phyloP scores from a whole-genome alignment of 2,329 filamentous ascomycete genomes.

The Colletotrichum scovillei region DNA sequence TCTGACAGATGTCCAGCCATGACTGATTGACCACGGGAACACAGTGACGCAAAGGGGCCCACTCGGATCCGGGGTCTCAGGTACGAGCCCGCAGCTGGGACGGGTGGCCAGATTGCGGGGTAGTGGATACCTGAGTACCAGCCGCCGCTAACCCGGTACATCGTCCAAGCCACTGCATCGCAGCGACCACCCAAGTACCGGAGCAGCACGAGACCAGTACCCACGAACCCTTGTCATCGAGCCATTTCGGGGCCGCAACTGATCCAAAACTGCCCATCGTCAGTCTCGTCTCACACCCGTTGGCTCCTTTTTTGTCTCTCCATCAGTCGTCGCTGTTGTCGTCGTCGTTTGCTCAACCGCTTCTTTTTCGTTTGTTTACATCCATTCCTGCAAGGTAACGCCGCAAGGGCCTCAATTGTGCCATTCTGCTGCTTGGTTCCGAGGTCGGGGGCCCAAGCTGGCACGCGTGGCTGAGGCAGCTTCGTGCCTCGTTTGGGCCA shows the following conservation, averaged over 20 bases:
- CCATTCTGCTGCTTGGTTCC: slow-evolving; percentile 9
- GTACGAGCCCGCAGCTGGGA: slow-evolving; percentile 31
- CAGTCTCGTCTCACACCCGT: slow-evolving; percentile 26
- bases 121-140: slow-evolving; percentile 36
- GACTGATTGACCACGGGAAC: slow-evolving; percentile 21
- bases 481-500: slow-evolving; percentile 3
- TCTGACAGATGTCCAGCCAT: neutral
- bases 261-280: slow-evolving; percentile 32
- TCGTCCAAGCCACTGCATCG: neutral
- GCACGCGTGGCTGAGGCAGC: neutral
- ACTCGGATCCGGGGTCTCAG: slow-evolving; percentile 37
- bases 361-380: neutral
- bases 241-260: slow-evolving; percentile 30
- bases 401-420: neutral
- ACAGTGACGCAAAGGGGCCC: slow-evolving; percentile 36
- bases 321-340: neutral
- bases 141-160: slow-evolving; percentile 30
- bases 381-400: neutral
- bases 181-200: slow-evolving; percentile 27
- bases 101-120: slow-evolving; percentile 37
- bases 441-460: slow-evolving; percentile 18
- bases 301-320: slow-evolving; percentile 11
- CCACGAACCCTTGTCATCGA: slow-evolving; percentile 23
- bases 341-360: slow-evolving; percentile 18
- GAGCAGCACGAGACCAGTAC: slow-evolving; percentile 25